Percentiles rank a stretch among this genome's conserved stretches.
phyloP scores from a whole-genome alignment of 2,329 filamentous ascomycete genomes.

The Lanzia echinophila region DNA sequence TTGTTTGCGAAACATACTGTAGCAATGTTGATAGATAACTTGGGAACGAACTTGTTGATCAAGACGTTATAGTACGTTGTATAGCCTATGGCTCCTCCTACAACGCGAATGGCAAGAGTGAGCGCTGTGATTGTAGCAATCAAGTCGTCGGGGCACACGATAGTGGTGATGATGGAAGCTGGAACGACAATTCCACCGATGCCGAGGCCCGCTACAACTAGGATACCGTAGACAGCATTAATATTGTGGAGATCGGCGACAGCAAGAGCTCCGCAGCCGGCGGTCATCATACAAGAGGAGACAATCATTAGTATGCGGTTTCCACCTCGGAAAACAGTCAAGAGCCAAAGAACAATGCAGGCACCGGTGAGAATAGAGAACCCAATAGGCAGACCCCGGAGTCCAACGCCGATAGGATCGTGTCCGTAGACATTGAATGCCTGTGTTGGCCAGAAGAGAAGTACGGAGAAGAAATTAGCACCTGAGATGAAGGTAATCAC shows the following conservation, averaged over 20 bases:
- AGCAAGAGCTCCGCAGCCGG: slow-evolving; percentile 47
- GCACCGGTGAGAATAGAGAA: slow-evolving; percentile 57
- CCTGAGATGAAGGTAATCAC: slow-evolving; percentile 54
- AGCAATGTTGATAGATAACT: slow-evolving; percentile 22
- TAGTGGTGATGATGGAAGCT: slow-evolving; percentile 60
- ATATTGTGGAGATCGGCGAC: slow-evolving; percentile 48
- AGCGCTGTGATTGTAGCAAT: slow-evolving; percentile 64
- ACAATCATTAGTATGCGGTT: slow-evolving; percentile 53
- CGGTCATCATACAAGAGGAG: slow-evolving; percentile 58
- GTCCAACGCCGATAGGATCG: slow-evolving; percentile 55
- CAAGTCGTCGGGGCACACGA: slow-evolving; percentile 63
- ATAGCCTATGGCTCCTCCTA: slow-evolving; percentile 60
- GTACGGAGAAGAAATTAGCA: slow-evolving; percentile 39
- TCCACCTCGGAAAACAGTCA: slow-evolving; percentile 52
- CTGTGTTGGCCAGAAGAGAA: slow-evolving; percentile 55
- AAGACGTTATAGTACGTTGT: slow-evolving; percentile 53
- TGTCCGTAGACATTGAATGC: slow-evolving; percentile 60
- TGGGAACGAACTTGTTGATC: slow-evolving; percentile 34
- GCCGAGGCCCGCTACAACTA: slow-evolving; percentile 54
- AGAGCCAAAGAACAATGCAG: slow-evolving; percentile 48
- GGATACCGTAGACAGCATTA: slow-evolving; percentile 47
- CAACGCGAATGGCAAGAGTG: slow-evolving; percentile 61
- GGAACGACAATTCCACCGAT: slow-evolving; percentile 62
- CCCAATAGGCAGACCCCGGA: slow-evolving; percentile 57
- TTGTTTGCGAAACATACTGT: slow-evolving; percentile 15